Evolutionary conservation across 352 stramenopile species (phyloP), one percentile per base, ranked within the genome.

Genomic region (Pythium scleroteichum): DNA sequence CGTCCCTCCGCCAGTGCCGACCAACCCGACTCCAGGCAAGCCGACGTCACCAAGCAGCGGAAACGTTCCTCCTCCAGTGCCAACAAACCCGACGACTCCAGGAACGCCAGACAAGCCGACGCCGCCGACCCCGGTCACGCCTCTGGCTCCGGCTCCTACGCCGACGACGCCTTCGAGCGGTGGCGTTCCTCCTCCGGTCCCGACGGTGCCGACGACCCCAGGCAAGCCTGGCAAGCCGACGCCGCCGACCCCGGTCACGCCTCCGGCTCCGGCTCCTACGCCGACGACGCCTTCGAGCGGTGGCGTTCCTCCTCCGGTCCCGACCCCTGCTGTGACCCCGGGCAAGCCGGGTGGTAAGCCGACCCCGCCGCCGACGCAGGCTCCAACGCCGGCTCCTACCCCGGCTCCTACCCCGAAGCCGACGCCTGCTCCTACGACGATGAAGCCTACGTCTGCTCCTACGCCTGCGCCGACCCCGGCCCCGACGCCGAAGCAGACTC

Each of bases 161-260:
- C 7, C 22, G 14, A 14, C 45, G 6, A 27, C n/a, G 45, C 45
- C 45, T 19, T 35, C 20, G 9, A 17, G 22, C 45, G 45, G 22
- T 17, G 22, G 16, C 20, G 42, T 48, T 19, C 42, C 42, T 10
- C 9, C 45, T 3, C 45, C 45, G 10, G 45, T 52, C 22, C 45
- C 45, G 17, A 22, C 33, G 5, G 20, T 22, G 14, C 33, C 45
- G 19, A 3, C 22, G 27, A 52, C 24, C 29, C 29, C 29, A 10
- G 29, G 29, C 29, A 35, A 35, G 24, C 45, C 45, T 6, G 22
- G 20, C 4, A 52, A 52, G 45, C 45, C 45, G 45, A 38, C 45
- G 27, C 14, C 45, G 12, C 22, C 45, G 45, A 38, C 22, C 2
- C 22, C 45, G 19, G 20, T 50, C 3, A 23, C 24, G 20, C 22